Evolutionary conservation across 2,329 filamentous ascomycete species (phyloP).

Genomic region (Malbranchea cinnamomea): DNA sequence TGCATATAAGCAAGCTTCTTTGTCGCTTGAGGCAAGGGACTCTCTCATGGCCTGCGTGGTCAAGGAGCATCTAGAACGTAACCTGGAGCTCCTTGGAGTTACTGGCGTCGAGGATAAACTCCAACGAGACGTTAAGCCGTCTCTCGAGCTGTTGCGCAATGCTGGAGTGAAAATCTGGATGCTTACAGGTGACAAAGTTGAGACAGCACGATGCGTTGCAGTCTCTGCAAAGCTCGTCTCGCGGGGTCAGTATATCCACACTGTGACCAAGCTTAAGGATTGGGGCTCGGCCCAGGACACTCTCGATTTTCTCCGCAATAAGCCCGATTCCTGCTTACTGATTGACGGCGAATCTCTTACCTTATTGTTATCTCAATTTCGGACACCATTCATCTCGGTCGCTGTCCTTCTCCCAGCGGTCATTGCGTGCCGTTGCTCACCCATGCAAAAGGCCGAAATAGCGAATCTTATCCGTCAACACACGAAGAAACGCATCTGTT

Average conservation of each 20-base stretch:
- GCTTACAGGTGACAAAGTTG: conserved; percentile 96
- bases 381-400: conserved; percentile 70
- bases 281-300: conserved; percentile 78
- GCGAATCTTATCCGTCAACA: conserved; percentile 78
- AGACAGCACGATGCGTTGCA: conserved; percentile 91
- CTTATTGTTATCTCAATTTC: conserved; percentile 69
- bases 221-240: conserved; percentile 89
- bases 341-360: conserved; percentile 88
- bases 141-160: conserved; percentile 84
- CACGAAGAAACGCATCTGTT: conserved; percentile 91
- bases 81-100: conserved; percentile 87
- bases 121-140: conserved; percentile 89
- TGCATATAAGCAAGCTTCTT: conserved; percentile 62
- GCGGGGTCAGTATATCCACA: conserved; percentile 89
- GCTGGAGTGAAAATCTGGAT: conserved; percentile 99
- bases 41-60: conserved; percentile 67
- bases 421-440: conserved; percentile 90
- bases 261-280: conserved; percentile 67
- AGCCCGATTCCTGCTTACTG: conserved; percentile 71
- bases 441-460: conserved; percentile 91
- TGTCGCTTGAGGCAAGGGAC: conserved; percentile 69
- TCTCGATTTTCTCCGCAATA: conserved; percentile 74
- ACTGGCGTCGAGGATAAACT: conserved; percentile 96
- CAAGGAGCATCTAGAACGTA: conserved; percentile 65
- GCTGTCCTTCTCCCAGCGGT: conserved; percentile 82